phyloP scores from a whole-genome alignment of 2,329 filamentous ascomycete genomes.

The Ascochyta rabiei region DNA sequence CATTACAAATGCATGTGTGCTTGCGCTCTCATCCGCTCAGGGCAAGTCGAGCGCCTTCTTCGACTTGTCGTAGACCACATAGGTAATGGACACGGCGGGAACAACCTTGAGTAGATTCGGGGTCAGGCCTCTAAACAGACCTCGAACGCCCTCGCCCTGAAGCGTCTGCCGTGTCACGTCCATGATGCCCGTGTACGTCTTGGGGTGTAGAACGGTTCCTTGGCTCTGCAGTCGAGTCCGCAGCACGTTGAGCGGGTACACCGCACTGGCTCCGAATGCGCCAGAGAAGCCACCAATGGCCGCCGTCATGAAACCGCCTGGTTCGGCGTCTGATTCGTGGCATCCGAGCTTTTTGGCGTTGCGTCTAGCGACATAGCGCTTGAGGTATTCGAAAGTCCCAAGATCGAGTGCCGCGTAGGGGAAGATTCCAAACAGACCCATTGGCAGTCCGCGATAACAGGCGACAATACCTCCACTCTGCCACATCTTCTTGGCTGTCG shows the following conservation, averaged over 20 bases:
- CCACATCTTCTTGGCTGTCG: conserved; percentile 88
- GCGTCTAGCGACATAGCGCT: conserved; percentile 71
- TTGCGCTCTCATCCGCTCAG: conserved; percentile 21
- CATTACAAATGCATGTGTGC: no score
- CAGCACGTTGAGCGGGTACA: conserved; percentile 93
- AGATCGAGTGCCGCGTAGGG: conserved; percentile 97
- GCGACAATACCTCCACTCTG: conserved; percentile 72
- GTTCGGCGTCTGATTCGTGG: conserved; percentile 78
- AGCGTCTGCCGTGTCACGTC: conserved; percentile 88
- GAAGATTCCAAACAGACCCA: conserved; percentile 95
- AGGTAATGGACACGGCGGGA: conserved; percentile 84
- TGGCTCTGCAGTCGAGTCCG: conserved; percentile 92
- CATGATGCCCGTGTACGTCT: conserved; percentile 87
- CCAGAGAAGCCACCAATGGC: conserved; percentile 90
- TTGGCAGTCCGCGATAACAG: conserved; percentile 90
- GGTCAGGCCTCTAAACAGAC: conserved; percentile 92
- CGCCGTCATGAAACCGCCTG: conserved; percentile 83
- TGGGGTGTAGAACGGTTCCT: conserved; percentile 87
- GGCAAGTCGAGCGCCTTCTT: conserved; percentile 46
- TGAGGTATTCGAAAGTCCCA: conserved; percentile 92
- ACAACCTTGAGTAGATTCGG: conserved; percentile 96
- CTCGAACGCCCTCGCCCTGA: conserved; percentile 79
- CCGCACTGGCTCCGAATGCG: conserved; percentile 88
- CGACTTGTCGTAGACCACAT: conserved; percentile 52
- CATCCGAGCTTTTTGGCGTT: conserved; percentile 72